Evolutionary conservation across 192 early-diverging fungal species (phyloP), one percentile per base, ranked within the genome.

Genomic region (Backusella parvicylindrica): DNA sequence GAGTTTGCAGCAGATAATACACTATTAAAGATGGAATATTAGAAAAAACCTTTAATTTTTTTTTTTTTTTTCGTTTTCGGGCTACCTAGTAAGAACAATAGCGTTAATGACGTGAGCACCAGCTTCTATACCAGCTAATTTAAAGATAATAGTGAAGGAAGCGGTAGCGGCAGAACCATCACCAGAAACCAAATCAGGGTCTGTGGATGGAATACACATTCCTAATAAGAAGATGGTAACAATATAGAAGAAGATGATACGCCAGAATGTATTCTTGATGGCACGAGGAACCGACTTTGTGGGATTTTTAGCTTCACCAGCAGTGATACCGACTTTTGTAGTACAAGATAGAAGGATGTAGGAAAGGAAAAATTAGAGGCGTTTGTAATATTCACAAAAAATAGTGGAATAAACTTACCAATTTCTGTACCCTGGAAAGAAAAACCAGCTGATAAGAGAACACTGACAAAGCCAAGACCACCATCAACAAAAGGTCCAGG

Each of bases 391-490:
- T 43, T 70, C 68, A 47, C 68, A 41, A 33, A 15, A 26, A 32
- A 38, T 18, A 28, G 4, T 15, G 8, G 1, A 3, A n/a, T 47
- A 47, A 15, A 77, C 60, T 77, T 77, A 77, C 75, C 75, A 66
- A 97, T 83, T 75, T 97, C 95, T 8, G 95, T 95, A 41, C 95
- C 95, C 75, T 91, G 90, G 82, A 93, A 92, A 72, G 94, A 91
- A 78, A 94, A 95, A 68, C 90, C 93, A 13, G 95, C 94, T 32
- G 89, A 89, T 41, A 91, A 84, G 41, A 94, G 88, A 11, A 87
- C 86, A 64, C 84, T 86, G 64, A 93, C 79, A 56, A 91, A 84
- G 21, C 89, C 91, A 40, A 91, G 85, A 49, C 73, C 74, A 41
- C 77, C 82, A 68, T 81, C 83, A 40, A 82, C 85, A 70, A 94